Evolutionary conservation across 2,329 filamentous ascomycete genomes (phyloP).

Genomic region (Falciphora oryzae): DNA sequence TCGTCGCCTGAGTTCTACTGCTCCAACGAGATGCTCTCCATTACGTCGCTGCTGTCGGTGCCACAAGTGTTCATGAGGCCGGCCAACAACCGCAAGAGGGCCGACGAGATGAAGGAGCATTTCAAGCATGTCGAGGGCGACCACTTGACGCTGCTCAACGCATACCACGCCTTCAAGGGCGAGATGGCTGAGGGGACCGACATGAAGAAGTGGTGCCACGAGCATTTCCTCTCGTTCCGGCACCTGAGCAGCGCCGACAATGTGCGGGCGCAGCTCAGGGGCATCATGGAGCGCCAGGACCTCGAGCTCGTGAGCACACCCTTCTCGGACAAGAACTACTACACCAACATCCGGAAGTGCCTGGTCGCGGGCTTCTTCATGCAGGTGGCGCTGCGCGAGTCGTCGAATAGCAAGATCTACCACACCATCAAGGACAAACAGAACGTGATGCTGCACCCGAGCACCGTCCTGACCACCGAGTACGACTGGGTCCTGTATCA

Average conservation of each 20-base stretch:
- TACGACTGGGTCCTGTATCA: conserved; percentile 98
- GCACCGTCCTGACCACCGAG: conserved; percentile 80
- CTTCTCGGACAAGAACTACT: conserved; percentile 96
- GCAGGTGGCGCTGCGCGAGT: conserved; percentile 95
- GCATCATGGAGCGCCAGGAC: conserved; percentile 92
- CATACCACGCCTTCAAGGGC: conserved; percentile 94
- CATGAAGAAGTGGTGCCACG: conserved; percentile 88
- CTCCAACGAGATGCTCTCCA: conserved; percentile 95
- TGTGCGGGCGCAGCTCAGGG: conserved; percentile 82
- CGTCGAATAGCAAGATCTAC: conserved; percentile 75
- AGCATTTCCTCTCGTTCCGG: conserved; percentile 88
- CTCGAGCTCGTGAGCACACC: conserved; percentile 82
- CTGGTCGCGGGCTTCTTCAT: conserved; percentile 97
- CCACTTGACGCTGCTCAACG: conserved; percentile 92
- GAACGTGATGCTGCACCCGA: conserved; percentile 86
- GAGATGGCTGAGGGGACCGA: conserved; percentile 60
- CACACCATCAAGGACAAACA: conserved; percentile 96
- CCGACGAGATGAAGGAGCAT: conserved; percentile 94
- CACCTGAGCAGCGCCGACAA: conserved; percentile 90
- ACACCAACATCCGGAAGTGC: conserved; percentile 91
- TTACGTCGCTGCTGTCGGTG: conserved; percentile 89
- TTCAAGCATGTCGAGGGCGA: conserved; percentile 93
- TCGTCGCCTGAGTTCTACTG: conserved; percentile 97
- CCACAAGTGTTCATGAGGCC: conserved; percentile 92
- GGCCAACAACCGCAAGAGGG: conserved; percentile 75